Conservation (phyloP, 176 grass and related monocot genomes). For the Poa pratensis region DNA sequence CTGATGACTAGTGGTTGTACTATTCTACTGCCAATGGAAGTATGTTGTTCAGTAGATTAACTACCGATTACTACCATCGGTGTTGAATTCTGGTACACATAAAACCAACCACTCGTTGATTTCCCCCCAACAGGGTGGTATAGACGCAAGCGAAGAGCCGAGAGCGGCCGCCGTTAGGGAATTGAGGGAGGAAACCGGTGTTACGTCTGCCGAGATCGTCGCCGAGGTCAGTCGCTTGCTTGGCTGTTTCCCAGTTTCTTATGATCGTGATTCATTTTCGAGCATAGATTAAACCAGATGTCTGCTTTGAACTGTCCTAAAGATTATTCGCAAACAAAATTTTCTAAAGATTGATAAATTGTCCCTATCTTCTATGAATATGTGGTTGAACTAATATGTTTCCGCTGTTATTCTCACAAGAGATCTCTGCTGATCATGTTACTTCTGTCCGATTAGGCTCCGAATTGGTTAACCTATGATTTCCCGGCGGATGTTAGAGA, state of each 20-base stretch:
- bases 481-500: conserved; percentile 65
- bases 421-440: not conserved
- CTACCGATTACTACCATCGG: not conserved
- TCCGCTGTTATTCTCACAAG: no score
- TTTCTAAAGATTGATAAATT: not conserved
- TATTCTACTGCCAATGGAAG: not conserved
- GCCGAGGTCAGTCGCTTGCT: conserved; percentile 60
- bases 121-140: conserved; percentile 57
- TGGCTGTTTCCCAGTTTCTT: not conserved
- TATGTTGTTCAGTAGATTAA: not conserved
- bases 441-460: conserved; percentile 44
- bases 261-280: not conserved
- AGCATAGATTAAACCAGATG: not conserved
- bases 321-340: no score
- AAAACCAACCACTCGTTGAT: not conserved
- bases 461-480: conserved; percentile 90
- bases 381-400: not conserved
- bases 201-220: conserved; percentile 78
- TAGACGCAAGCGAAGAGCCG: conserved; percentile 79
- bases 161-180: conserved; percentile 74
- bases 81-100: not conserved
- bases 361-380: not conserved
- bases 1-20: not conserved
- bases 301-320: not conserved
- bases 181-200: conserved; percentile 87